Percentiles rank a stretch among this genome's conserved stretches.
Conservation (phyloP, 1,139 yeast genomes). For the Geotrichum armillariae region DNA sequence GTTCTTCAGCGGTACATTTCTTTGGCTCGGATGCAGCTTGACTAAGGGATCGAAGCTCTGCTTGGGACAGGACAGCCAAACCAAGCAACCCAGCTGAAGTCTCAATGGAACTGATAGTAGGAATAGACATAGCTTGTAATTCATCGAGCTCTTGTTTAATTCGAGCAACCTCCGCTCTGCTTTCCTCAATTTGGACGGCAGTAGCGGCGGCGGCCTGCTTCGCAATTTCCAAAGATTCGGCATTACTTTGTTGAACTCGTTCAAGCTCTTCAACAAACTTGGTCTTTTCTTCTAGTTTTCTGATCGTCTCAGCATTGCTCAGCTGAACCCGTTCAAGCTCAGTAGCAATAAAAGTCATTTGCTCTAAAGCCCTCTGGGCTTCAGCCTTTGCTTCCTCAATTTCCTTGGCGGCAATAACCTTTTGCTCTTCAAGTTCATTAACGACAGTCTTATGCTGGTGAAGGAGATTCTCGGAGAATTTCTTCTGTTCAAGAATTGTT, state of each 20-base stretch:
- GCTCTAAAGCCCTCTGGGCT: not conserved
- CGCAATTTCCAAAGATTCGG: slow-evolving; percentile 5
- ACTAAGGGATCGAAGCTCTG: slow-evolving; percentile 3
- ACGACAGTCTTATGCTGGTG: slow-evolving; percentile 8
- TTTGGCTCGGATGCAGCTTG: not conserved
- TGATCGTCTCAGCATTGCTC: not conserved
- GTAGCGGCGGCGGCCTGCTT: slow-evolving; percentile 14
- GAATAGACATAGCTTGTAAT: slow-evolving; percentile 6
- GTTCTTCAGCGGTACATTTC: not conserved
- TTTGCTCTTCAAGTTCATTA: slow-evolving; percentile 7
- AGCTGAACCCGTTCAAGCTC: slow-evolving; percentile 4
- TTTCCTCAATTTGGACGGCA: slow-evolving; percentile 14
- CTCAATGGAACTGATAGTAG: slow-evolving; percentile 9
- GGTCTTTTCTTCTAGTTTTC: slow-evolving; percentile 2
- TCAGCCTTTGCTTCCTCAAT: slow-evolving; percentile 8
- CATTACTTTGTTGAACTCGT: slow-evolving; percentile 1
- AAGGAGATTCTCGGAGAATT: slow-evolving; percentile 11
- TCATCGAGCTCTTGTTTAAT: slow-evolving; percentile 6
- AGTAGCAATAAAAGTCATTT: not conserved
- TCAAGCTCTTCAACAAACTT: slow-evolving; percentile 8
- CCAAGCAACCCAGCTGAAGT: slow-evolving; percentile 15
- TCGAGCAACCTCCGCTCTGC: slow-evolving; percentile 7
- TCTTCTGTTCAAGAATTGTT: slow-evolving; percentile 1
- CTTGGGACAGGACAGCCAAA: slow-evolving; percentile 9
- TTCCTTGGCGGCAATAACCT: slow-evolving; percentile 9